Base-by-base conservation (phyloP, 768 basidiomycete genomes). In the Omphalotus guepiniiformis region DNA sequence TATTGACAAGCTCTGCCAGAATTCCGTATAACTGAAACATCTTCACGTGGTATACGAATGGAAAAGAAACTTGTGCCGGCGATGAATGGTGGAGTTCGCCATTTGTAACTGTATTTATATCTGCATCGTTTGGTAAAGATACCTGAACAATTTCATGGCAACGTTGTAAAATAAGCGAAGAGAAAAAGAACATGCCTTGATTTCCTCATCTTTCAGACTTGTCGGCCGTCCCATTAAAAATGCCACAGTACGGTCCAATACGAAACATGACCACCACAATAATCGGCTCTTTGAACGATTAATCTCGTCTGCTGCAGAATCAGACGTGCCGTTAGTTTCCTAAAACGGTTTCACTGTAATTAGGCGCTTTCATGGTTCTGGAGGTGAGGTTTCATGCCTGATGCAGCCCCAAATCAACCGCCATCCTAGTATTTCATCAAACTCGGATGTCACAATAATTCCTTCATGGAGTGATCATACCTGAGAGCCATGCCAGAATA, bases 221-320 rank as follows among this genome's bases (percentile, higher is more conserved):
- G 37, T 34, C 34, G 44, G 44, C n/a, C 44, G 29, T 22, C 44
- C 44, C 3, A 34, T 46, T 16, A 29, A 29, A 18, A 46, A 46
- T 5, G 44, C 44, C 15, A 46, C 4, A 21, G 29, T 37, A 23
- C 44, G 29, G 34, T 46, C 44, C n/a, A 46, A 25, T 6, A 46
- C 9, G 32, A 46, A 46, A 35, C 44, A 46, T 13, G 44, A 46
- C 44, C 44, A 46, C 44, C 44, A 46, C 18, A 46, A 25, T 6
- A 46, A 21, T 23, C 44, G 44, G 37, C 37, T 28, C 9, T 34
- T 13, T n/a, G 23, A 19, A 7, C 29, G 44, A 6, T 46, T 29
- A 9, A 46, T 23, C 4, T n/a, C 32, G 22, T 25, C 29, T 21
- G 34, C 23, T 9, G 44, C 12, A 35, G 18, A 15, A 36, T 12